A percentile compares a stretch with the other conserved stretches of the same genome.
These are phyloP conservation scores for Saccharomyces hybrid DNA, from an alignment of 1,139 yeast genomes.

Conservation along the genomic window DNA sequence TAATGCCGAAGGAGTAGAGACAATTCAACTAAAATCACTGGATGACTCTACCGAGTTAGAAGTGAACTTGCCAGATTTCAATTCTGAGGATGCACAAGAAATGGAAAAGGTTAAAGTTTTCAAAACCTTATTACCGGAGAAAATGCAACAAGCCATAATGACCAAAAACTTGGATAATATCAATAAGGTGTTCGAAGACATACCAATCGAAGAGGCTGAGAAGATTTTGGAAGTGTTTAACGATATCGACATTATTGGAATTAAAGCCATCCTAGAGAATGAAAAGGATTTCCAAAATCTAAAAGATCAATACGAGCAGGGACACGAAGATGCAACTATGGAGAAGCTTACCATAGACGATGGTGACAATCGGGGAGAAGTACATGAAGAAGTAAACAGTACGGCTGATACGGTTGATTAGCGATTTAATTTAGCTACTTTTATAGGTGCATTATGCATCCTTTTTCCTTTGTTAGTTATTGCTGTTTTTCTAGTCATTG, in stretches of 20 bases:
- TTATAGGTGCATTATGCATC: background rate
- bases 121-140: constrained; percentile 44
- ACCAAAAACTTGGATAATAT: constrained; percentile 69
- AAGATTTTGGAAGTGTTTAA: constrained; percentile 63
- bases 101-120: constrained; percentile 47
- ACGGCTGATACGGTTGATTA: constrained; percentile 35
- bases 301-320: constrained; percentile 37
- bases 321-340: constrained; percentile 7
- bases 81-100: constrained; percentile 41
- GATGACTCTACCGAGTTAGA: constrained; percentile 76
- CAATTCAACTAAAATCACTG: constrained; percentile 79
- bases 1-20: constrained; percentile 51
- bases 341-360: constrained; percentile 12
- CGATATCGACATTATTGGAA: constrained; percentile 76
- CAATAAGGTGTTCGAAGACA: constrained; percentile 72
- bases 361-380: constrained; percentile 8
- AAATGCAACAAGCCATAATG: constrained; percentile 69
- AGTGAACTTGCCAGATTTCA: constrained; percentile 60
- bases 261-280: constrained; percentile 69
- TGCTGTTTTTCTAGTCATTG: background rate
- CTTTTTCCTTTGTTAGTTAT: background rate
- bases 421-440: background rate
- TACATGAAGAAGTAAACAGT: constrained; percentile 8
- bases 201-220: constrained; percentile 78
- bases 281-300: constrained; percentile 57